Evolutionary conservation across 1,284 basidiomycete genomes (phyloP), one percentile per base, ranked within the genome.

Genomic region (Marasmius oreades): DNA sequence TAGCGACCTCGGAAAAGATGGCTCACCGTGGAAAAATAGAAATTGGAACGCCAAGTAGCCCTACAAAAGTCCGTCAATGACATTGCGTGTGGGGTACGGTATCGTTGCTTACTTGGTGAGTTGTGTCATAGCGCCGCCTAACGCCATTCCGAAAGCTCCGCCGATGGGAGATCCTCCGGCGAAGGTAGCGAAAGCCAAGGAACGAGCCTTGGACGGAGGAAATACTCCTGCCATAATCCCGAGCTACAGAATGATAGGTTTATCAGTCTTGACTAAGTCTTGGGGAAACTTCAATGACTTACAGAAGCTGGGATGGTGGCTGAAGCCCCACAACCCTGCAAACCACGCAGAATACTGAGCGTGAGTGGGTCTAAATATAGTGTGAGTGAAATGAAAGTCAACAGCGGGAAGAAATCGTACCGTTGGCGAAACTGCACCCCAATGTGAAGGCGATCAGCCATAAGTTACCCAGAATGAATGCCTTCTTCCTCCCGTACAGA

Each of bases 91-190:
- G 14, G 31, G 31, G 11, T 23, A 31, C 20, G 14, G 14, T 6
- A 50, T 3, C 5, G 10, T 54, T 3, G 60, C 64, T 43, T 60
- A 80, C 79, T 67, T 65, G 0, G 86, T 82, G 31, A 84, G 79
- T 61, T 91, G 79, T 0, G 84, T 87, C 20, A 94, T 72, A 1
- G 88, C 71, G 31, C 89, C 91, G 11, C 91, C 92, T 2, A 89
- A 64, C 0, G 82, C 67, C 28, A 77, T 73, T 2, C 88, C 88
- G 11, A 90, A 67, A 0, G 79, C 86, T 0, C 26, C 47, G 28
- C 92, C 93, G 1, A 94, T 69, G 0, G 93, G 92, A 3, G 90
- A 90, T 16, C 93, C 92, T 0, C 91, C 82, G 3, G 84, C 77
- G 59, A 92, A 93, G 0, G 85, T 85, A 1, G 91, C 84, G 60